A percentile compares a stretch with the other conserved stretches of the same genome.
phyloP scores from a whole-genome alignment of 441 rosid genomes.

The Populus hybrid region DNA sequence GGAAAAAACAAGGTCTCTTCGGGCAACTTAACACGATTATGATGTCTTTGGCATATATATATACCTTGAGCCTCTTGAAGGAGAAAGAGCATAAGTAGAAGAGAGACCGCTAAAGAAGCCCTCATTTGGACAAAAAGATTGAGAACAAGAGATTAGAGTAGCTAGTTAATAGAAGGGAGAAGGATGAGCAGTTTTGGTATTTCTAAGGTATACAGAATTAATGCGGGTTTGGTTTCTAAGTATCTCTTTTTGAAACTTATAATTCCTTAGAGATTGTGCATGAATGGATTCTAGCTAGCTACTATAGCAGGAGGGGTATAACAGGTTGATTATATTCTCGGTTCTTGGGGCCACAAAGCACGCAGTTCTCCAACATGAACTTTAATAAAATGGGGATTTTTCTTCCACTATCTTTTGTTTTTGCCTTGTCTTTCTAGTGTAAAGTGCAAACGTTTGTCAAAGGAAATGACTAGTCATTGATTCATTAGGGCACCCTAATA shows the following conservation, averaged over 20 bases:
- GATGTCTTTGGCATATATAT: conserved; percentile 2
- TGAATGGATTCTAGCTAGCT: not conserved
- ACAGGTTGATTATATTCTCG: conserved; percentile 16
- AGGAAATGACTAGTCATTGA: conserved; percentile 30
- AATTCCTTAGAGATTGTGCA: conserved; percentile 3
- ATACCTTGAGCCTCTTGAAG: conserved; percentile 41
- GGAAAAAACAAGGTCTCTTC: not conserved
- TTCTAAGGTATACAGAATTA: not conserved
- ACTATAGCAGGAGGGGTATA: not conserved
- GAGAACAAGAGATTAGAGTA: not conserved
- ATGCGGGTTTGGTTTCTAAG: too few species aligned
- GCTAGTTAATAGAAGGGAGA: not conserved
- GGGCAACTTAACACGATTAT: not conserved
- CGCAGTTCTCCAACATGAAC: conserved; percentile 11
- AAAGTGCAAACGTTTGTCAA: conserved; percentile 14
- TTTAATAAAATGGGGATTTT: conserved; percentile 17
- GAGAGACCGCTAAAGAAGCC: conserved; percentile 24
- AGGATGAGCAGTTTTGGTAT: not conserved
- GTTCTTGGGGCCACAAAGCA: conserved; percentile 14
- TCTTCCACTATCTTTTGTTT: conserved; percentile 30
- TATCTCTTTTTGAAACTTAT: not conserved
- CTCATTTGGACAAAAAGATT: conserved; percentile 23
- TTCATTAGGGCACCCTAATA: not conserved
- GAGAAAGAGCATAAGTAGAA: conserved; percentile 33
- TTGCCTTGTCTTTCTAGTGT: conserved; percentile 22